Base-by-base conservation (phyloP, 1,284 basidiomycete species). In the Ceratobasidium papillatum region DNA sequence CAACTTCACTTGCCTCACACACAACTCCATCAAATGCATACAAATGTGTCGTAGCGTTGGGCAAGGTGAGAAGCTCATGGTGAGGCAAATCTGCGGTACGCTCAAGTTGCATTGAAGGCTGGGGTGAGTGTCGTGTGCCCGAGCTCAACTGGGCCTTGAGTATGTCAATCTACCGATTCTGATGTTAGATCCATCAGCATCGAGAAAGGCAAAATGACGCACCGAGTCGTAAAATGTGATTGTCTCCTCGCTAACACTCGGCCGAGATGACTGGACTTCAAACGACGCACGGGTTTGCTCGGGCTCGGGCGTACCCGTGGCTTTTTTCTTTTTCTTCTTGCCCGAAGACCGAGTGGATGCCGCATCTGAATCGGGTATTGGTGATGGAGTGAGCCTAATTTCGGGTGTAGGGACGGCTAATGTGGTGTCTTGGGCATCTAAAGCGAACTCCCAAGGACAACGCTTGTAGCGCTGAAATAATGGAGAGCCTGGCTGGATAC, bases 391-490 rank as follows among this genome's bases (percentile, higher is more conserved):
- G n/a, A 64, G 76, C 14, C 45, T 62, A 41, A 51, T 63, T 64
- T 77, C 49, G 30, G 47, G 56, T 34, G 58, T 66, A 14, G 69
- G 66, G 5, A 59, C 30, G 4, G 34, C 36, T 75, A 68, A 32
- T 34, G 92, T 90, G 74, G 92, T 89, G 75, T 94, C 92, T 82
- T 92, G 91, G 34, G 90, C 88, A 73, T 82, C 84, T 9, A 88
- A 90, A 80, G 91, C 88, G 38, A 96, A 87, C 78, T 91, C 88
- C 94, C 94, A 96, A 45, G 91, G 92, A 82, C 94, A 96, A 22
- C 94, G 90, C 79, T 95, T 93, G 80, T 95, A 94, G 25, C 91
- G 87, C 80, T 96, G 94, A 80, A 96, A 96, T 49, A 94, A 82
- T 0, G 94, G 91, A 0, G 94, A 91, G 1, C 94, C 94, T 36